Conservation (phyloP, 2,329 filamentous ascomycete species). For the Exophiala oligosperma region DNA sequence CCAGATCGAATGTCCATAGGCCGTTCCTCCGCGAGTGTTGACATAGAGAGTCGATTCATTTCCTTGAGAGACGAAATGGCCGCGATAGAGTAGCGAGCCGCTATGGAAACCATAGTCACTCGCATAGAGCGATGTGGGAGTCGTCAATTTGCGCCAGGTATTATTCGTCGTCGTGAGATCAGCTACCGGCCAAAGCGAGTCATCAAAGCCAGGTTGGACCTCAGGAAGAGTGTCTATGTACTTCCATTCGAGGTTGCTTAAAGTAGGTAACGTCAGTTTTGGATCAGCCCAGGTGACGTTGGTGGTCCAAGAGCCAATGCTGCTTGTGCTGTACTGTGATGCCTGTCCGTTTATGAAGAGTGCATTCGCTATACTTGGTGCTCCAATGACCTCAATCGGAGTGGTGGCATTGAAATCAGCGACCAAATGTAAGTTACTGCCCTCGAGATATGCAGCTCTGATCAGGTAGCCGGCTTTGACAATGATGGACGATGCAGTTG, state of each 20-base stretch:
- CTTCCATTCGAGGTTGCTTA: constrained; percentile 65
- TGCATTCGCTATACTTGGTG: constrained; percentile 52
- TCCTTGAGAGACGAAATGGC: constrained; percentile 63
- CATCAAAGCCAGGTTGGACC: constrained; percentile 63
- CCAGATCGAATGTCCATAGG: constrained; percentile 68
- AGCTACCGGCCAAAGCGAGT: constrained; percentile 65
- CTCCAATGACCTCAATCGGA: constrained; percentile 67
- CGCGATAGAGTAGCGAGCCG: constrained; percentile 68
- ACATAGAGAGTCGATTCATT: constrained; percentile 55
- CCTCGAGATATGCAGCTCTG: constrained; percentile 53
- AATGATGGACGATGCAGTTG: constrained; percentile 37
- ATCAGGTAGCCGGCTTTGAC: constrained; percentile 46
- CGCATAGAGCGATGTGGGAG: constrained; percentile 66
- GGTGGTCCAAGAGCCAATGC: constrained; percentile 34
- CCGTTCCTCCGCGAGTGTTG: constrained; percentile 65
- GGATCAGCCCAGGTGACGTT: constrained; percentile 54
- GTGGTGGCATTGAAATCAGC: constrained; percentile 74
- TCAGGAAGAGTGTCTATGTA: constrained; percentile 72
- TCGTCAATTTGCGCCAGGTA: constrained; percentile 52
- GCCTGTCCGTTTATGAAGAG: constrained; percentile 44
- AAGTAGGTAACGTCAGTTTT: constrained; percentile 55
- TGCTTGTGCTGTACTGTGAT: neutral
- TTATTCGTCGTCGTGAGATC: constrained; percentile 62
- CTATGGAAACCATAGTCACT: constrained; percentile 74
- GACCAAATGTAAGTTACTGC: constrained; percentile 59